These are phyloP conservation scores for Ailanthus altissimus DNA, from an alignment of 345 rosid genomes.

Conservation along the genomic window DNA sequence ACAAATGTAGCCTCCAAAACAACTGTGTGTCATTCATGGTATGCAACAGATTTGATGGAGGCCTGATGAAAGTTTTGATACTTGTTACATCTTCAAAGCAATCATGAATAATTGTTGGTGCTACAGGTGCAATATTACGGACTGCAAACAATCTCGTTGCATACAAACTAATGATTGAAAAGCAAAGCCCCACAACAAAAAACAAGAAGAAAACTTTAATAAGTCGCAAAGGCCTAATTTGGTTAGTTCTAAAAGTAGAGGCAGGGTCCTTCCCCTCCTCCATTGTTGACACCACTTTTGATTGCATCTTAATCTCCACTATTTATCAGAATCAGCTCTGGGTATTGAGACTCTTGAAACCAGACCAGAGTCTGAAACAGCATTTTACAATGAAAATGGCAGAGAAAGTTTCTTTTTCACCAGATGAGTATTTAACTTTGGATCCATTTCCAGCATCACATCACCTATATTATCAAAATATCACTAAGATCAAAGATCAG, in stretches of 20 bases:
- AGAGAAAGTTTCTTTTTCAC: background rate
- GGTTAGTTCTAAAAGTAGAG: conserved; percentile 35
- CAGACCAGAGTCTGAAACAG: background rate
- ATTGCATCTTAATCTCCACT: conserved; percentile 27
- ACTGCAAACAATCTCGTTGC: conserved; percentile 39
- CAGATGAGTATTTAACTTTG: background rate
- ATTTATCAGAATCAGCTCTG: background rate
- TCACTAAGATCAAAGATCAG: background rate
- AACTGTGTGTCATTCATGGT: conserved; percentile 73
- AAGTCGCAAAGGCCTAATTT: conserved; percentile 37
- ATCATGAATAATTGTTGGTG: conserved; percentile 35
- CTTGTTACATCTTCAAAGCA: conserved; percentile 29
- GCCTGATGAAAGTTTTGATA: conserved; percentile 51
- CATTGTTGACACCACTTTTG: conserved; percentile 29
- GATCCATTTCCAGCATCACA: background rate
- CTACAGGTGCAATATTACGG: conserved; percentile 33
- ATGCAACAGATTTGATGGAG: conserved; percentile 59
- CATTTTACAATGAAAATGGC: background rate
- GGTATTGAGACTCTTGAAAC: background rate
- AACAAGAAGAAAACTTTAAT: conserved; percentile 49
- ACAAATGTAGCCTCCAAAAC: conserved; percentile 85
- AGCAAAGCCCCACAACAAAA: conserved; percentile 47
- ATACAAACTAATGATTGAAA: conserved; percentile 53
- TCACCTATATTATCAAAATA: background rate
- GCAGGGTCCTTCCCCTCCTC: conserved; percentile 59